Evolutionary conservation across 2,329 filamentous ascomycete species (phyloP).

Genomic region (Neopestalotiopsis sp.): DNA sequence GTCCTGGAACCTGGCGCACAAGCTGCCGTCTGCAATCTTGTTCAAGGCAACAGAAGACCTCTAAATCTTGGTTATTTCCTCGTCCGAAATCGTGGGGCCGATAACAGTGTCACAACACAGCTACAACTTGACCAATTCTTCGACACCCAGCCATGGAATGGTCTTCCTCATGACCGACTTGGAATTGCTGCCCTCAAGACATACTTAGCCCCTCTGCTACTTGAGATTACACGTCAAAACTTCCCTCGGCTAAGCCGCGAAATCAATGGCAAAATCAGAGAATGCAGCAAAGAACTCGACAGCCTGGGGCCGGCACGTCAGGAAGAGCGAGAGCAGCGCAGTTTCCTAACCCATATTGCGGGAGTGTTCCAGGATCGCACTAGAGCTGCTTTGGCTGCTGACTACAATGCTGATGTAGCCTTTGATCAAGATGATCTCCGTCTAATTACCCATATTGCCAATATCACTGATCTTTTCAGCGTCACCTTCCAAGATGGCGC

Average conservation of each 20-base stretch:
- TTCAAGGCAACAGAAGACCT: slow-evolving; percentile 42
- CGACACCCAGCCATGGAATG: not conserved
- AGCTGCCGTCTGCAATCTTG: slow-evolving; percentile 41
- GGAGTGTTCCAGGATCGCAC: no score
- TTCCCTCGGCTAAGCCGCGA: slow-evolving; percentile 33
- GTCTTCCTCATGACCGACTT: not conserved
- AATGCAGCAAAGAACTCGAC: slow-evolving; percentile 17
- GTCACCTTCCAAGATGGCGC: no score
- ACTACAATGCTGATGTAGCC: no score
- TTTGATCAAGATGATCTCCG: no score
- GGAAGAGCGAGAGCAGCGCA: no score
- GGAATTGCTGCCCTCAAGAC: not conserved
- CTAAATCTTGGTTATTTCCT: slow-evolving; percentile 50
- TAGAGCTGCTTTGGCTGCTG: no score
- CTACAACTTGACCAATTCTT: not conserved
- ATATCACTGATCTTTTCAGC: no score
- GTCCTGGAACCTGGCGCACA: slow-evolving; percentile 43
- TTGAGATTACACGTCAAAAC: slow-evolving; percentile 31
- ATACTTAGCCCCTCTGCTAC: not conserved
- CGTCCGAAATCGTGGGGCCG: slow-evolving; percentile 48
- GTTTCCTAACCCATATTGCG: no score
- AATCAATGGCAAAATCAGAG: slow-evolving; percentile 19
- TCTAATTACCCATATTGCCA: no score
- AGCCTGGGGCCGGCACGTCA: no score
- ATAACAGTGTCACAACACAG: slow-evolving; percentile 23